Base-by-base conservation (phyloP, 495 filamentous ascomycete genomes). In the Tuber umbilicatum region DNA sequence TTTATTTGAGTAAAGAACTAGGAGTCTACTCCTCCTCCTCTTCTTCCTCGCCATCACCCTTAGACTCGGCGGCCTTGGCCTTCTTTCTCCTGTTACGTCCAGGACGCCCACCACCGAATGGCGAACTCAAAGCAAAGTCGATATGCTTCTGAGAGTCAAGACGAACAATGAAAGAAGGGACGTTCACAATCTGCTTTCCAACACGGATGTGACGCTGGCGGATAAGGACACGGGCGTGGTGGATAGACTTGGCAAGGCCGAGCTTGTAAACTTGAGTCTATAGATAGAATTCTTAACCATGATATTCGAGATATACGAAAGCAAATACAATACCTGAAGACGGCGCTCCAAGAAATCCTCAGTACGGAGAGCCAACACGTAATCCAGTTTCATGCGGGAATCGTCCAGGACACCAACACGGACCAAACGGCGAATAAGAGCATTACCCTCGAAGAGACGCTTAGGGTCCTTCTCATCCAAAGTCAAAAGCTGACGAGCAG, bases 341-440 rank as follows among this genome's bases (percentile, higher is more conserved):
- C 95, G 93, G 83, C 95, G 94, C 91, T 99, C 95, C 87, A 99
- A 89, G 91, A 99, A 99, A 85, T 99, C 95, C 86, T 99, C 96
- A 83, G 92, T 90, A 88, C 94, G 94, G 77, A 99, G 91, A 85
- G 95, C 95, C 83, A 99, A 89, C 84, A 99, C 95, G 92, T 99
- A 99, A 96, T 99, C 95, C 88, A 99, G 94, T 92, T 97, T 99
- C 96, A 98, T 99, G 90, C 96, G 95, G 85, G 93, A 92, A 89
- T 99, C 95, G 85, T 99, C 95, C 85, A 99, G 92, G 84, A 99
- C 95, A 92, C 95, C 95, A 84, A 98, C 94, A 86, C 95, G 96
- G 82, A 99, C 96, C 74, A 99, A 93, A 90, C 95, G 95, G 84
- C 95, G 96, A 91, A 99, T 99, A 84, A 99, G 89, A 85, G 95